Evolutionary conservation across 768 basidiomycete species (phyloP).

Genomic region (Plicaturopsis crispa): DNA sequence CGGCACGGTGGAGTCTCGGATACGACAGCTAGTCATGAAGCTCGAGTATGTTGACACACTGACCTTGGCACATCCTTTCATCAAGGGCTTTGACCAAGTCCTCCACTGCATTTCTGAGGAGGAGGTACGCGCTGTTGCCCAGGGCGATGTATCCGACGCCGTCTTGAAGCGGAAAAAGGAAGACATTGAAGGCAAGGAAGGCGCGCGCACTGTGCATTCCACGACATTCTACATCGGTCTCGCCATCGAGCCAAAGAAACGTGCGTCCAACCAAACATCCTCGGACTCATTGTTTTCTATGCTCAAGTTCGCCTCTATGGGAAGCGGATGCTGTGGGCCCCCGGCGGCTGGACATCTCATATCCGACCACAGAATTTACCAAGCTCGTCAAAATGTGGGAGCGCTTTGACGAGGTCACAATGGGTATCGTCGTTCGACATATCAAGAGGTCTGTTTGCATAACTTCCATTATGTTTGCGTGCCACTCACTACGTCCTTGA

Average conservation of each 20-base stretch:
- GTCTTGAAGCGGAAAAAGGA: slow-evolving; percentile 68
- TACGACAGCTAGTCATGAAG: slow-evolving; percentile 96
- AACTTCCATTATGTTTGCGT: neutral
- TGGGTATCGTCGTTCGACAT: slow-evolving; percentile 92
- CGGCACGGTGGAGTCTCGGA: slow-evolving; percentile 97
- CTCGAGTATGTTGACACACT: slow-evolving; percentile 93
- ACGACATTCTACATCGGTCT: slow-evolving; percentile 98
- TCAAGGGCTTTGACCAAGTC: slow-evolving; percentile 88
- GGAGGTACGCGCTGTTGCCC: slow-evolving; percentile 82
- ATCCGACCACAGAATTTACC: slow-evolving; percentile 92
- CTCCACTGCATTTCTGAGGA: slow-evolving; percentile 79
- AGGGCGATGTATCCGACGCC: slow-evolving; percentile 75
- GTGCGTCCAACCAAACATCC: slow-evolving; percentile 36
- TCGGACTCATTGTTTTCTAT: slow-evolving; percentile 10
- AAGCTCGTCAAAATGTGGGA: slow-evolving; percentile 96
- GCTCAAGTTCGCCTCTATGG: slow-evolving; percentile 6
- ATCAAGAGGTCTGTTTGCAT: slow-evolving; percentile 66
- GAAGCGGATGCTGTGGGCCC: slow-evolving; percentile 72
- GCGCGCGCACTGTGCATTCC: slow-evolving; percentile 76
- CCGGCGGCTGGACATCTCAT: slow-evolving; percentile 89
- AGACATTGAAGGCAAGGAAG: slow-evolving; percentile 72
- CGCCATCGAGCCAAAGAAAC: slow-evolving; percentile 82
- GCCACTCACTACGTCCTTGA: slow-evolving; percentile 4
- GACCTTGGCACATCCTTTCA: slow-evolving; percentile 88
- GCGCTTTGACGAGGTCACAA: slow-evolving; percentile 81